phyloP scores from a whole-genome alignment of 2,329 filamentous ascomycete genomes.

The Penicillium sp. region DNA sequence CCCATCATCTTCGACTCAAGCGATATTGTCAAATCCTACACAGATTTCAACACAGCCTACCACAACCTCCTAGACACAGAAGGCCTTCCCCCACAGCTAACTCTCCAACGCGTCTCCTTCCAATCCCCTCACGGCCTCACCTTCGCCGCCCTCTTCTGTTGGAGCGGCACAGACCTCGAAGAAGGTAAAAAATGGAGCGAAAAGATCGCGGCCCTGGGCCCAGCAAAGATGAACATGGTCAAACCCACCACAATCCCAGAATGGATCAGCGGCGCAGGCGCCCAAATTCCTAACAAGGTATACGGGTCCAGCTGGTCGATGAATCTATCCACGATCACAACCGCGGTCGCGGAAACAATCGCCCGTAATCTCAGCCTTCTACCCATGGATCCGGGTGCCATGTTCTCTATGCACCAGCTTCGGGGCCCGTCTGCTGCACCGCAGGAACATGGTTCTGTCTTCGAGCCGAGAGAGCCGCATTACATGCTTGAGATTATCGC shows the following conservation, averaged over 20 bases:
- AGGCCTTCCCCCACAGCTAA: constrained; percentile 6
- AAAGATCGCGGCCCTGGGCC: constrained; percentile 13
- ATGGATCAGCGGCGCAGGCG: constrained; percentile 2
- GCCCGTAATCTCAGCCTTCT: neutral
- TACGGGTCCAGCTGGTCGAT: constrained; percentile 8
- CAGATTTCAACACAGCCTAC: constrained; percentile 14
- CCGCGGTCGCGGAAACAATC: constrained; percentile 8
- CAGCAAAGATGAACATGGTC: constrained; percentile 16
- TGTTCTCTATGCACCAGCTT: constrained; percentile 21
- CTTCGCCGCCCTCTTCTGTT: constrained; percentile 11
- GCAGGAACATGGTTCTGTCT: constrained; percentile 10
- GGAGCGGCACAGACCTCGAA: constrained; percentile 10
- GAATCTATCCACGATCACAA: constrained; percentile 7
- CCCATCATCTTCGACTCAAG: constrained; percentile 15
- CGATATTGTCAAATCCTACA: constrained; percentile 7
- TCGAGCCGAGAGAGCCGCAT: constrained; percentile 19
- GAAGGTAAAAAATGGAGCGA: constrained; percentile 16
- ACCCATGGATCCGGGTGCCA: constrained; percentile 6
- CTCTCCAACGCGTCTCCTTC: constrained; percentile 14
- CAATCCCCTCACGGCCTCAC: constrained; percentile 12
- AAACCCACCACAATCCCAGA: constrained; percentile 9
- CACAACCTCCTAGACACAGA: constrained; percentile 7
- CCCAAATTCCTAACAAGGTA: neutral
- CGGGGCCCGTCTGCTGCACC: constrained; percentile 11
- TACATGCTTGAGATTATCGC: constrained; percentile 21